A percentile compares a stretch with the other conserved stretches of the same genome.
Conservation (phyloP, 2,329 filamentous ascomycete genomes). For the Pyricularia pennisetigena region DNA sequence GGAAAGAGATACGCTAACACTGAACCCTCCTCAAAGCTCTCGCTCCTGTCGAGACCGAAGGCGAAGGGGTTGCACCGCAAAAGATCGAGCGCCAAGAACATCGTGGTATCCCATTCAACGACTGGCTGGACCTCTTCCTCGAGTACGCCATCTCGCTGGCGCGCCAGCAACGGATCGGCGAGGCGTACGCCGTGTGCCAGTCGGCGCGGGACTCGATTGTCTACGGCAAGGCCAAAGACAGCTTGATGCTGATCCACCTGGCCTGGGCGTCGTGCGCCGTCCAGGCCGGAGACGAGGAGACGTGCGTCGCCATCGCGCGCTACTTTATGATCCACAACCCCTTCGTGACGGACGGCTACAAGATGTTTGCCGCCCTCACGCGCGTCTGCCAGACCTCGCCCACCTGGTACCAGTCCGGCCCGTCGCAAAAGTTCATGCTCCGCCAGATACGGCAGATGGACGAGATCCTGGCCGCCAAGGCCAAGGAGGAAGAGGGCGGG, state of each 20-base stretch:
- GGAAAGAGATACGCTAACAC: background rate
- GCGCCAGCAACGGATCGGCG: conserved; percentile 52
- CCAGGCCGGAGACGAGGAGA: conserved; percentile 68
- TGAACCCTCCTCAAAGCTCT: conserved; percentile 15
- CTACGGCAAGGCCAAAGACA: conserved; percentile 61
- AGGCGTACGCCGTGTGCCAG: conserved; percentile 73
- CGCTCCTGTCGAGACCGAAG: conserved; percentile 21
- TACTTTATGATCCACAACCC: conserved; percentile 78
- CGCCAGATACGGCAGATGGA: conserved; percentile 90
- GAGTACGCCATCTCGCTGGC: conserved; percentile 76
- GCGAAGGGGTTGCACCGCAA: conserved; percentile 17
- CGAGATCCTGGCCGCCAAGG: conserved; percentile 35
- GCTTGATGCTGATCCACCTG: conserved; percentile 63
- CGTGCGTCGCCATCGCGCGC: conserved; percentile 61
- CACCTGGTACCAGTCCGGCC: conserved; percentile 69
- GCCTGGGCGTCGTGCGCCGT: conserved; percentile 82
- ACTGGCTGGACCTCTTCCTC: conserved; percentile 85
- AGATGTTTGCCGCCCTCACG: conserved; percentile 72
- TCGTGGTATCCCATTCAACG: conserved; percentile 68
- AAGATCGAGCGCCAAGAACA: conserved; percentile 22
- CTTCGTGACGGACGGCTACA: conserved; percentile 72
- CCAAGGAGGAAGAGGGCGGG: background rate
- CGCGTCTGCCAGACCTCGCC: conserved; percentile 64
- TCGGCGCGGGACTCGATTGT: conserved; percentile 72
- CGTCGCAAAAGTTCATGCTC: conserved; percentile 82